Conservation (phyloP, 176 grass and related monocot genomes). For the Bolboschoenus planiculmis region DNA sequence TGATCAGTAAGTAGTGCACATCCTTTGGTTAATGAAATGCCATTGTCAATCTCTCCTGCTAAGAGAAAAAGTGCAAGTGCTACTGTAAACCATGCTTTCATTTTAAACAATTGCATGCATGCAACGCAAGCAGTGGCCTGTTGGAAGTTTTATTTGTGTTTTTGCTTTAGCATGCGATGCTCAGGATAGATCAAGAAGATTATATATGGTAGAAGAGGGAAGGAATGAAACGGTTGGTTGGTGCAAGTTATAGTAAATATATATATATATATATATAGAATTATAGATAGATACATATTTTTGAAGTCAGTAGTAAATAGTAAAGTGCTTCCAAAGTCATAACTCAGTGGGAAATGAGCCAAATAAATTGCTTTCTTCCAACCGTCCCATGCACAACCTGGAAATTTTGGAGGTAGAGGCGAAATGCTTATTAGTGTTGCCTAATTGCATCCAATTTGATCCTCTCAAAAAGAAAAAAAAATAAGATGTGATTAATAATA, state of each 20-base stretch:
- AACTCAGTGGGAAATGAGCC: conserved; percentile 1
- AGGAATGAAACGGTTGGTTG: not conserved
- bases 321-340: not conserved
- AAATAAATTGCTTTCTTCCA: not conserved
- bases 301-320: not conserved
- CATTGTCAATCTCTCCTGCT: not conserved
- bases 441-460: not conserved
- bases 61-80: not conserved
- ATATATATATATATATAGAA: too few species aligned
- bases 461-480: not conserved
- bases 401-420: not conserved
- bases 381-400: not conserved
- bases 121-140: not conserved
- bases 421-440: not conserved
- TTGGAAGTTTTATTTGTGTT: not conserved
- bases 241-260: not conserved
- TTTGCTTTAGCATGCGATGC: not conserved
- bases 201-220: not conserved
- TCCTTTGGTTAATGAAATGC: not conserved
- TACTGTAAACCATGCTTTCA: not conserved
- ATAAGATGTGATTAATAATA: too few species aligned
- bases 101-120: not conserved
- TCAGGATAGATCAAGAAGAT: not conserved
- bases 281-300: not conserved
- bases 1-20: not conserved